phyloP scores from a whole-genome alignment of 495 filamentous ascomycete genomes.

The Diplogelasinospora grovesii region DNA sequence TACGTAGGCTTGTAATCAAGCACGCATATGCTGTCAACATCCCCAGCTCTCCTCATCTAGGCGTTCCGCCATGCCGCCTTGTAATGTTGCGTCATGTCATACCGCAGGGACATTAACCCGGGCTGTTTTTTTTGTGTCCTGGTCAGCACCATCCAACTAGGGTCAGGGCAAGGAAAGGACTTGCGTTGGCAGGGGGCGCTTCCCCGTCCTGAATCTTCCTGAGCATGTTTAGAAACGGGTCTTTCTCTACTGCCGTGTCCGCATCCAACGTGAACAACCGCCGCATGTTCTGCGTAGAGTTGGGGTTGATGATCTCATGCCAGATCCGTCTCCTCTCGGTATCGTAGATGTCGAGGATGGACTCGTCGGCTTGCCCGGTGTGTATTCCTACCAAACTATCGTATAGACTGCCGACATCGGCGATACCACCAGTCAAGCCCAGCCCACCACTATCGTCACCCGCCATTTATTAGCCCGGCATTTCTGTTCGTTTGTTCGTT shows the following conservation, averaged over 20 bases:
- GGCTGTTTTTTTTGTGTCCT: conserved; percentile 21
- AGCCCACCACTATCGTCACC: conserved; percentile 48
- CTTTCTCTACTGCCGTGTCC: conserved; percentile 9
- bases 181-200: too few species aligned
- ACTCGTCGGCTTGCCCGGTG: conserved; percentile 38
- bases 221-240: conserved; percentile 30
- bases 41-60: too few species aligned
- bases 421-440: conserved; percentile 53
- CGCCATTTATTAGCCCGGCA: too few species aligned
- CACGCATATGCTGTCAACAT: too few species aligned
- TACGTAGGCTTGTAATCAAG: too few species aligned
- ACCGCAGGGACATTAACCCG: conserved; percentile 23
- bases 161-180: too few species aligned
- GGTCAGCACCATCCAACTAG: too few species aligned
- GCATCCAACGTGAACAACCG: conserved; percentile 28
- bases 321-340: conserved; percentile 49
- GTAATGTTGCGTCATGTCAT: conserved; percentile 37
- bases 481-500: too few species aligned
- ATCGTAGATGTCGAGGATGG: conserved; percentile 51
- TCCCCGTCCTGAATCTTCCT: too few species aligned
- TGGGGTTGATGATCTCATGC: conserved; percentile 46
- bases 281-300: conserved; percentile 45
- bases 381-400: conserved; percentile 50
- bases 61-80: too few species aligned
- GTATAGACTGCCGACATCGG: conserved; percentile 49